These are phyloP conservation scores for Cylindrodendrum hubeiense DNA, from an alignment of 2,329 filamentous ascomycete genomes.

Conservation along the genomic window DNA sequence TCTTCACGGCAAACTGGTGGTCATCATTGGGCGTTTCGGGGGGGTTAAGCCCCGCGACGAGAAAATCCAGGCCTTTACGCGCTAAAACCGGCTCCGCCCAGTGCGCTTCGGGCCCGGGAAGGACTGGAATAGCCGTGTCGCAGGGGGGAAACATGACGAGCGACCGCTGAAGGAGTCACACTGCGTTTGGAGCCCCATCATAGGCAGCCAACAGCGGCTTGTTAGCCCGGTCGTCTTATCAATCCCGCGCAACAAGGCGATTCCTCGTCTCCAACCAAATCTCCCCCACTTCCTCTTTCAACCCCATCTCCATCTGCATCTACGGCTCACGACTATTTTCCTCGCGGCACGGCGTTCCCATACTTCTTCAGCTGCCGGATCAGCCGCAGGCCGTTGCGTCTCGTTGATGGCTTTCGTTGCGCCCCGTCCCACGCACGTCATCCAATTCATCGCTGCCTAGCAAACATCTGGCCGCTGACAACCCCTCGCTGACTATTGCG, in stretches of 20 bases:
- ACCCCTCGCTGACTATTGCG: constrained; percentile 15
- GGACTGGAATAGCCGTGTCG: not conserved
- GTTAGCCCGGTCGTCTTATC: constrained; percentile 11
- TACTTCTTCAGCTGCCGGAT: constrained; percentile 6
- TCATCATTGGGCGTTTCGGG: not conserved
- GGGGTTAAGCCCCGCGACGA: not conserved
- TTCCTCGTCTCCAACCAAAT: not conserved
- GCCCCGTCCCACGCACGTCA: constrained; percentile 12
- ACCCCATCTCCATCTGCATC: not conserved
- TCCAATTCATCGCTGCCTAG: constrained; percentile 11
- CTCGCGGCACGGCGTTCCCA: not conserved
- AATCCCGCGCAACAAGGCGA: not conserved
- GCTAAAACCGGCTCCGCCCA: constrained; percentile 4
- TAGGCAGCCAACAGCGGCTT: not conserved
- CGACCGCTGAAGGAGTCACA: not conserved
- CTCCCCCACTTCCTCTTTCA: constrained; percentile 17
- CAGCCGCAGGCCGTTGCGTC: constrained; percentile 18
- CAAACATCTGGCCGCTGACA: not conserved
- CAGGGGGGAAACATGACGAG: not conserved
- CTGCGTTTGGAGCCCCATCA: not conserved
- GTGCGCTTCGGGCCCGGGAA: not conserved
- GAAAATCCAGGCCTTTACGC: not conserved
- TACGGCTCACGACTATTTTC: not conserved
- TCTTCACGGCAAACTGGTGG: not conserved
- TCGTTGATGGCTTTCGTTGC: constrained; percentile 18